Conservation (phyloP, 2,329 filamentous ascomycete genomes). For the Emericellopsis cladophorae region DNA sequence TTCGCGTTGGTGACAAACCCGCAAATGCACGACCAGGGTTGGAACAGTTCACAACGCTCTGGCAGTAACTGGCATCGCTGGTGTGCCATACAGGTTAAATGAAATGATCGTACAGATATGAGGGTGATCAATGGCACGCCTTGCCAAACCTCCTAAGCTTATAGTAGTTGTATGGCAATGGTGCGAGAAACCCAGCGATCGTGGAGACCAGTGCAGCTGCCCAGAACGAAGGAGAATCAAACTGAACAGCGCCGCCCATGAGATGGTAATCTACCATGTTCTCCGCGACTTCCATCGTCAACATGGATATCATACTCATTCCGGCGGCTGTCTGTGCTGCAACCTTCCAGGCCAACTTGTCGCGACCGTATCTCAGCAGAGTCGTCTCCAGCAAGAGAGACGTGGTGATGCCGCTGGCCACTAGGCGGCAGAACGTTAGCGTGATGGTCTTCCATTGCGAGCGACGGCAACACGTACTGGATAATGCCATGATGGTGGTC, state of each 20-base stretch:
- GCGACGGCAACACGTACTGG: constrained; percentile 22
- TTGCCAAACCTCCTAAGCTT: constrained; percentile 34
- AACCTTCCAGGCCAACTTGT: constrained; percentile 29
- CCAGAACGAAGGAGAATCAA: constrained; percentile 38
- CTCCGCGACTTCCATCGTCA: constrained; percentile 43
- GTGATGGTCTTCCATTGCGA: not conserved
- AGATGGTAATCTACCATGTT: constrained; percentile 42
- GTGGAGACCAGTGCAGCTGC: constrained; percentile 30
- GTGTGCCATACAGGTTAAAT: too few relatives aligned
- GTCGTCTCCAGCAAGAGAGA: constrained; percentile 40
- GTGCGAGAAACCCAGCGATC: constrained; percentile 30
- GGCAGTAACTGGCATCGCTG: too few relatives aligned
- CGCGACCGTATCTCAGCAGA: constrained; percentile 32
- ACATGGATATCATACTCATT: constrained; percentile 47
- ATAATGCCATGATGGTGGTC: constrained; percentile 34
- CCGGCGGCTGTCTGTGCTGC: constrained; percentile 39
- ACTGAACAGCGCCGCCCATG: constrained; percentile 33
- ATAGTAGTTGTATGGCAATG: constrained; percentile 40
- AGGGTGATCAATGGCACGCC: constrained; percentile 23
- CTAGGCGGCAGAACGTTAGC: constrained; percentile 12
- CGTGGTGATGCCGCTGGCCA: constrained; percentile 36
- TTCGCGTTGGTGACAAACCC: too few relatives aligned
- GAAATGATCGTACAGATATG: too few relatives aligned
- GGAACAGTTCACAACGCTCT: too few relatives aligned
- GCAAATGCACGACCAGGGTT: too few relatives aligned